Base-by-base conservation (phyloP, 108 stramenopile species). In the Stephanodiscus minutulus region DNA sequence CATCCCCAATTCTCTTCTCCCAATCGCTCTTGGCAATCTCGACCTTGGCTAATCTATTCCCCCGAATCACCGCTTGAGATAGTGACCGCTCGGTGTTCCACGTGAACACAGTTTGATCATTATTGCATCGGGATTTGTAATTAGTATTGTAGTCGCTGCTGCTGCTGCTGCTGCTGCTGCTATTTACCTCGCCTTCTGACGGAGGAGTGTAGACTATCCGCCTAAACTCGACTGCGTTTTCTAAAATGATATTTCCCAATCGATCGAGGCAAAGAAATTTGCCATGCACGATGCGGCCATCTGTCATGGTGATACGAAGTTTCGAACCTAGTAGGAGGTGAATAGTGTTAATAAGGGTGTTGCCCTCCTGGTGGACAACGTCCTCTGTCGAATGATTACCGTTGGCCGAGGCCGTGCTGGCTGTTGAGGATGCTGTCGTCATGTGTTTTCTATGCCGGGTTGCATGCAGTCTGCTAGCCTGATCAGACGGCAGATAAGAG, bases 181-280 rank as follows among this genome's bases (percentile, higher is more conserved):
- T 2, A 56, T 64, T 58, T 64, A 25, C 61, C 54, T 53, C 41
- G 43, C 22, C 54, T 25, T 25, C 43, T 8, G 27, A n/a, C 48
- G 57, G 43, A 44, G 22, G 1, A 29, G n/a, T 43, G 28, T 58
- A 80, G 1, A 53, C 59, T 6, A 80, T 28, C 61, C 53, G 27
- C 44, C 79, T 47, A n/a, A 33, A 48, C 37, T 80, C 79, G 8
- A 67, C 48, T 11, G 58, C 72, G 55, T 69, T 66, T n/a, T 72
- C 71, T 12, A 80, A 43, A 27, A 73, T 65, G 17, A 80, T 68
- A 35, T 73, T 80, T 36, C 79, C 66, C 66, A 73, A 48, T 57
- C 79, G 67, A 67, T 80, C 79, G 7, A 80, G 62, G 48, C 63
- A 56, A 2, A 62, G 21, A 37, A 80, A 80, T 58, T 56, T 80